phyloP scores from a whole-genome alignment of 2,329 filamentous ascomycete species.

The Didymella segeticola region DNA sequence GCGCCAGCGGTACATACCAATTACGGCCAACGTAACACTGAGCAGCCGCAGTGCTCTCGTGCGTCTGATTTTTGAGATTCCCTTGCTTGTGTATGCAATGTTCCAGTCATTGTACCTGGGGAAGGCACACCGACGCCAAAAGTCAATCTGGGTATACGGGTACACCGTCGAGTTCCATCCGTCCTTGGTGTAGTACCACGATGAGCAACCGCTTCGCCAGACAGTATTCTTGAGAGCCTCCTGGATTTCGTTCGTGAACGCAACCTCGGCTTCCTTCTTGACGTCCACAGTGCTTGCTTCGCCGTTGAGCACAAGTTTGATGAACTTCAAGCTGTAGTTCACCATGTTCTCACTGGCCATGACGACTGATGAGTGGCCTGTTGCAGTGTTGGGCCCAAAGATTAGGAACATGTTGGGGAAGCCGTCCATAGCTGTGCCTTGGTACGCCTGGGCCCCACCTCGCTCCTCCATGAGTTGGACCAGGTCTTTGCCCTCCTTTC shows the following conservation, averaged over 20 bases:
- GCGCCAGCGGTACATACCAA: constrained; percentile 35
- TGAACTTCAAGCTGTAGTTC: constrained; percentile 65
- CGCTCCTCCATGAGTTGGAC: constrained; percentile 64
- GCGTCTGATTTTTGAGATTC: constrained; percentile 45
- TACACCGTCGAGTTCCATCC: constrained; percentile 79
- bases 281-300: constrained; percentile 88
- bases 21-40: constrained; percentile 25
- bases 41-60: constrained; percentile 26
- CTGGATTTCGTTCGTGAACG: constrained; percentile 53
- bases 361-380: constrained; percentile 67
- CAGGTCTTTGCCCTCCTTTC: constrained; percentile 58
- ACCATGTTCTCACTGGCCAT: constrained; percentile 67
- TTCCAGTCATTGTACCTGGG: constrained; percentile 63
- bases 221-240: constrained; percentile 59
- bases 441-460: constrained; percentile 69
- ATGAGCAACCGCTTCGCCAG: constrained; percentile 58
- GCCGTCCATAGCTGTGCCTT: constrained; percentile 61
- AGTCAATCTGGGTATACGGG: constrained; percentile 59
- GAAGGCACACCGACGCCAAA: constrained; percentile 58
- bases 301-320: constrained; percentile 78
- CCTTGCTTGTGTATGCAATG: constrained; percentile 58
- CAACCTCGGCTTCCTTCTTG: constrained; percentile 79
- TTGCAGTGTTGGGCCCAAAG: constrained; percentile 68
- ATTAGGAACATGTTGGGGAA: constrained; percentile 69
- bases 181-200: constrained; percentile 77